These are phyloP conservation scores for Phytophthora sp. DNA, from an alignment of 352 stramenopile species.

Conservation along the genomic window DNA sequence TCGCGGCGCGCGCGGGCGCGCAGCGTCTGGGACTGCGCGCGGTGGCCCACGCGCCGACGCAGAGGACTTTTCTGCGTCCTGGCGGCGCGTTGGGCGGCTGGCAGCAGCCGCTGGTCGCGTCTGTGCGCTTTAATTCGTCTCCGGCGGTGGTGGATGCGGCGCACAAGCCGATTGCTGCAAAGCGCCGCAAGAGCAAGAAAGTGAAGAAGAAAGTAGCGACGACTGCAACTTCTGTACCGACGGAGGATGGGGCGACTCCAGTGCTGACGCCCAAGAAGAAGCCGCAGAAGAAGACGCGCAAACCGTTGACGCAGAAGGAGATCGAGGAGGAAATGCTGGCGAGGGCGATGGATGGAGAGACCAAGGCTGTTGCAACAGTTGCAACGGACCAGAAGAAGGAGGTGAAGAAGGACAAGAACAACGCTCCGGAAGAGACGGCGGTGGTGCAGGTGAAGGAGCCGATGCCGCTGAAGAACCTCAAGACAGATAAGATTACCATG, in stretches of 20 bases:
- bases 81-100: not conserved
- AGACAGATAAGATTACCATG: constrained; percentile 72
- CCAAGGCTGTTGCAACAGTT: constrained; percentile 5
- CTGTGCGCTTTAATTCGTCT: constrained; percentile 15
- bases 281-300: constrained; percentile 13
- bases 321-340: constrained; percentile 45
- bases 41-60: not conserved
- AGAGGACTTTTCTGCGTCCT: not conserved
- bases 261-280: constrained; percentile 20
- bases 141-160: not conserved
- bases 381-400: not conserved
- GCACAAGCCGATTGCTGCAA: constrained; percentile 32
- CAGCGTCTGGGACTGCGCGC: constrained; percentile 20
- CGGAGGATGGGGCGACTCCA: too few relatives aligned
- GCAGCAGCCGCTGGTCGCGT: not conserved
- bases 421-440: constrained; percentile 7
- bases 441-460: constrained; percentile 27
- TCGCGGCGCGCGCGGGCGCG: constrained; percentile 8
- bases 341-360: constrained; percentile 23
- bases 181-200: constrained; percentile 38
- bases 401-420: constrained; percentile 11
- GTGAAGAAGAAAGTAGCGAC: constrained; percentile 31
- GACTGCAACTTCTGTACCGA: not conserved
- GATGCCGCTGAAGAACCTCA: constrained; percentile 40
- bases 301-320: constrained; percentile 34